These are phyloP conservation scores for Didymella glomerata DNA, from an alignment of 2,329 filamentous ascomycete species.

Conservation along the genomic window DNA sequence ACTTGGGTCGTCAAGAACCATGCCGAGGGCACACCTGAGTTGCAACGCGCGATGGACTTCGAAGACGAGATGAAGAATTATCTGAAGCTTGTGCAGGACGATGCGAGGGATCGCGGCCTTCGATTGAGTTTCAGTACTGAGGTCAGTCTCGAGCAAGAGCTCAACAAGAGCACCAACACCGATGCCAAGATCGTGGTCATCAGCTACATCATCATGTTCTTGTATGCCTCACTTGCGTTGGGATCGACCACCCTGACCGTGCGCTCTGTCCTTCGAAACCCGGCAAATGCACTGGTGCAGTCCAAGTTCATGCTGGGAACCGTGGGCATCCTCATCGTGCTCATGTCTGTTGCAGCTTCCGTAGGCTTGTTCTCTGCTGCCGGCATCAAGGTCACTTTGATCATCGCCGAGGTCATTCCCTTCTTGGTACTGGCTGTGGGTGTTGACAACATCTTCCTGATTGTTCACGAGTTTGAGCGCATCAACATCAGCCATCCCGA, in stretches of 20 bases:
- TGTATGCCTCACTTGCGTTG: constrained; percentile 92
- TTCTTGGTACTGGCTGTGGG: constrained; percentile 96
- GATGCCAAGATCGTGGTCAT: constrained; percentile 96
- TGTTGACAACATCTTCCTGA: constrained; percentile 98
- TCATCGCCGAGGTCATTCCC: constrained; percentile 97
- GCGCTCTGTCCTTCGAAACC: constrained; percentile 80
- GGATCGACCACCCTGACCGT: constrained; percentile 86
- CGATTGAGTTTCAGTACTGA: constrained; percentile 94
- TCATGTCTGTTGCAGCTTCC: constrained; percentile 96
- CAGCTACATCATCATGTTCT: constrained; percentile 98
- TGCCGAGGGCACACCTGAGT: constrained; percentile 73
- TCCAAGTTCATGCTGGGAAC: constrained; percentile 98
- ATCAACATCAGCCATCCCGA: constrained; percentile 93
- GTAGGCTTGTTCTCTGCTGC: constrained; percentile 93
- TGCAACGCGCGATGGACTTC: constrained; percentile 85
- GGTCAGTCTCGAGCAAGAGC: constrained; percentile 90
- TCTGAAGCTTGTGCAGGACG: constrained; percentile 78
- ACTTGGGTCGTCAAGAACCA: constrained; percentile 96
- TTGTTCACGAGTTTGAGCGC: constrained; percentile 96
- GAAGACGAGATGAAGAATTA: constrained; percentile 79
- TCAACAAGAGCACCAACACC: constrained; percentile 98
- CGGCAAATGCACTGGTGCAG: constrained; percentile 85
- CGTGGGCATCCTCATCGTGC: constrained; percentile 89
- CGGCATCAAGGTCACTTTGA: constrained; percentile 92
- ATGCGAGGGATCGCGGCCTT: constrained; percentile 80